Evolutionary conservation across 2,329 filamentous ascomycete genomes (phyloP).

Genomic region (Fusarium sp.): DNA sequence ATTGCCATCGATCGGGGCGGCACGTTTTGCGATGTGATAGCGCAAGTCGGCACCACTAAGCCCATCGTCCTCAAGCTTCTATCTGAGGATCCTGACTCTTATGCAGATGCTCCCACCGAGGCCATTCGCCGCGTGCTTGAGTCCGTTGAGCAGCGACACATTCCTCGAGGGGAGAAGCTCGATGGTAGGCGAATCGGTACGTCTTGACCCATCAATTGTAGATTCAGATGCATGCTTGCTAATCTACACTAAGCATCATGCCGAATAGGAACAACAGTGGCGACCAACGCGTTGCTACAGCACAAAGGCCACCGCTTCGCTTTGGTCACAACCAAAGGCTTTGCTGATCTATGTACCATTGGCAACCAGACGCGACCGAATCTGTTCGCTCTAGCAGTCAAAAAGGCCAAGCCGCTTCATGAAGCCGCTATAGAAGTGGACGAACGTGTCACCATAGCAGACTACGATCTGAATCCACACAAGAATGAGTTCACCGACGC

Average conservation of each 20-base stretch:
- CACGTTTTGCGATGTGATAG: slow-evolving; percentile 82
- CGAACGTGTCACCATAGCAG: slow-evolving; percentile 80
- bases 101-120: slow-evolving; percentile 79
- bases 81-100: slow-evolving; percentile 80
- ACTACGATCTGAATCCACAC: slow-evolving; percentile 77
- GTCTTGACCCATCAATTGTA: slow-evolving; percentile 53
- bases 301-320: slow-evolving; percentile 78
- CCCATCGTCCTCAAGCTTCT: slow-evolving; percentile 82
- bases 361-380: slow-evolving; percentile 81
- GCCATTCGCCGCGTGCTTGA: slow-evolving; percentile 79
- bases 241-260: slow-evolving; percentile 67
- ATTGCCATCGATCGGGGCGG: slow-evolving; percentile 72
- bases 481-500: slow-evolving; percentile 62
- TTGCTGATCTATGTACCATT: slow-evolving; percentile 79
- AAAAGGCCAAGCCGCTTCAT: slow-evolving; percentile 77
- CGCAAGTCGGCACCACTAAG: slow-evolving; percentile 72
- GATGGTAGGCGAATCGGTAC: slow-evolving; percentile 54
- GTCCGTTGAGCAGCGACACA: slow-evolving; percentile 68
- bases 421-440: slow-evolving; percentile 78
- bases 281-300: slow-evolving; percentile 80
- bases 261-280: slow-evolving; percentile 83
- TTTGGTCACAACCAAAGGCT: slow-evolving; percentile 76
- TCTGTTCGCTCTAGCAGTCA: slow-evolving; percentile 79
- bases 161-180: slow-evolving; percentile 59
- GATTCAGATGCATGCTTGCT: too few relatives aligned